phyloP scores from a whole-genome alignment of 2,329 filamentous ascomycete genomes.

The Tolypocladium nubicola region DNA sequence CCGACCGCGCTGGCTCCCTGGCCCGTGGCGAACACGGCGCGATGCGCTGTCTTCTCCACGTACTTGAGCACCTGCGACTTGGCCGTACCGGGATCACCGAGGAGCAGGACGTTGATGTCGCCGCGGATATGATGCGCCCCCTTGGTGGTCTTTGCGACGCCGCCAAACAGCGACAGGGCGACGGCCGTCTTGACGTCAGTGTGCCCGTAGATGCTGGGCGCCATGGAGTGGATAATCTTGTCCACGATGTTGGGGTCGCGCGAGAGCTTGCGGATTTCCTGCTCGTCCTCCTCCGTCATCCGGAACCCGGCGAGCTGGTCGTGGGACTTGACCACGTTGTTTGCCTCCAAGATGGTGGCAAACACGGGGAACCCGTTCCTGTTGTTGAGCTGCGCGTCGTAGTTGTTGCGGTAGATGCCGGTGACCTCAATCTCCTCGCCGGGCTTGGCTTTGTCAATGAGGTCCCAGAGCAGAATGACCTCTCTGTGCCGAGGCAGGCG shows the following conservation, averaged over 20 bases:
- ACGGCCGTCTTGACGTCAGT: conserved; percentile 95
- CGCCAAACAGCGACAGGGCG: conserved; percentile 86
- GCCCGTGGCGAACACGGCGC: conserved; percentile 93
- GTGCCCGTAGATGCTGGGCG: conserved; percentile 95
- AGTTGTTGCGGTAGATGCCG: conserved; percentile 96
- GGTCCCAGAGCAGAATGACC: conserved; percentile 90
- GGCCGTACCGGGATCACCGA: conserved; percentile 94
- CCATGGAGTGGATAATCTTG: conserved; percentile 85
- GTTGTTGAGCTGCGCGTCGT: conserved; percentile 94
- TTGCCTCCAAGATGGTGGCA: conserved; percentile 93
- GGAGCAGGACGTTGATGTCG: conserved; percentile 93
- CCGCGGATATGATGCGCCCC: conserved; percentile 86
- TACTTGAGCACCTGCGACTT: conserved; percentile 98
- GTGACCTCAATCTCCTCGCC: conserved; percentile 97
- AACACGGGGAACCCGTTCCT: conserved; percentile 98
- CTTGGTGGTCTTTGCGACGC: conserved; percentile 82
- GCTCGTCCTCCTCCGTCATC: conserved; percentile 89
- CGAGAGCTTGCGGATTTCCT: conserved; percentile 76
- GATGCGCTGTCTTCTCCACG: conserved; percentile 92
- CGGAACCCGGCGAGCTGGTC: conserved; percentile 96
- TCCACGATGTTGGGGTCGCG: conserved; percentile 87
- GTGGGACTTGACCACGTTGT: conserved; percentile 93
- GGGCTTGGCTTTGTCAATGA: conserved; percentile 93
- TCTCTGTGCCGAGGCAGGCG: conserved; percentile 88
- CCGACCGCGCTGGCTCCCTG: conserved; percentile 95